These are phyloP conservation scores for Chloroidium sp. DNA, from an alignment of 163 green algal genomes.

Conservation along the genomic window DNA sequence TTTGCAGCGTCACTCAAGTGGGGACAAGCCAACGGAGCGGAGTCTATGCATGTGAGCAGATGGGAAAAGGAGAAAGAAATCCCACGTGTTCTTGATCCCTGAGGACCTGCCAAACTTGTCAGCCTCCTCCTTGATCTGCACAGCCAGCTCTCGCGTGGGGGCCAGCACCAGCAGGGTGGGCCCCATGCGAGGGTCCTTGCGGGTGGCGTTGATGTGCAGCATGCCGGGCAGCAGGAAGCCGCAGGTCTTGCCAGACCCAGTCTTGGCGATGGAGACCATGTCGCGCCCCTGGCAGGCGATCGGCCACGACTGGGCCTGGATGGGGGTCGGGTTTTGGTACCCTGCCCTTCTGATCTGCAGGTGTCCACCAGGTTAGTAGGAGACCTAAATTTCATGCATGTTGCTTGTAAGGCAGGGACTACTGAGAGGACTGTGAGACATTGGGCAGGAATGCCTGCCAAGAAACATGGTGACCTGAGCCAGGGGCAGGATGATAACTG, in stretches of 20 bases:
- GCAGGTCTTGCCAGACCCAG: conserved; percentile 90
- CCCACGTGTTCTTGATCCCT: conserved; percentile 77
- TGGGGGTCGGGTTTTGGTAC: conserved; percentile 82
- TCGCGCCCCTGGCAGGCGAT: conserved; percentile 90
- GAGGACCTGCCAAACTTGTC: conserved; percentile 82
- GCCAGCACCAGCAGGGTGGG: conserved; percentile 87
- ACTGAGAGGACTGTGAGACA: background rate
- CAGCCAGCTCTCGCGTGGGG: conserved; percentile 88
- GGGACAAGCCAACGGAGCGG: background rate
- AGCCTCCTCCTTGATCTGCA: conserved; percentile 95
- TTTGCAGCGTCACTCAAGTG: background rate
- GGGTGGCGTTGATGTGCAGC: conserved; percentile 87
- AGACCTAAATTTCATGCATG: no score
- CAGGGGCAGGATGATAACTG: no score
- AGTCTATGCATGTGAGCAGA: background rate
- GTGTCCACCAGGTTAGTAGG: background rate
- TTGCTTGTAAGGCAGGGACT: no score
- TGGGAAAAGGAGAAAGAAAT: background rate
- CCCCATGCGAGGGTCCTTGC: conserved; percentile 47
- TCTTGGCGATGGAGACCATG: conserved; percentile 93
- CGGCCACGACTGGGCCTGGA: conserved; percentile 95
- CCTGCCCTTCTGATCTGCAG: conserved; percentile 59
- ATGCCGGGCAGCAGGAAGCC: conserved; percentile 92
- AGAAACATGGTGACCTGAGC: no score
- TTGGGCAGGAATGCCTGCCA: no score